Conservation (phyloP, 2,329 filamentous ascomycete genomes). For the Daldinia eschscholtzii region DNA sequence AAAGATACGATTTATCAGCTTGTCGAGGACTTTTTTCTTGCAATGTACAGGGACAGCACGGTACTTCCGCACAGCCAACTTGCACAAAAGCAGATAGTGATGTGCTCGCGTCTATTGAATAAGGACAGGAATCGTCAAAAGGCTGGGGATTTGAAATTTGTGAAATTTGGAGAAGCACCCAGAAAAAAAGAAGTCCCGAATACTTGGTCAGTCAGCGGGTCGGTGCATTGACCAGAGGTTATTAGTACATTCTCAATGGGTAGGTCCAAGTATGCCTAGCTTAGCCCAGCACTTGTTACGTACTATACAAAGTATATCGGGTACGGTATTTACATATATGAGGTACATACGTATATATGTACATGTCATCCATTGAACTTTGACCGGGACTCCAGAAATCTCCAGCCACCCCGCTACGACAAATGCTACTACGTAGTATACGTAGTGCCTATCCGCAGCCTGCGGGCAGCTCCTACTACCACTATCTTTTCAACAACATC, state of each 20-base stretch:
- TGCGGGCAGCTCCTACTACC: conserved; percentile 26
- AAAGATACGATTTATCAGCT: conserved; percentile 50
- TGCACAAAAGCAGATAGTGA: conserved; percentile 52
- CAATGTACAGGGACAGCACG: conserved; percentile 33
- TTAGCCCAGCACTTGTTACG: not conserved
- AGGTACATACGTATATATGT: not conserved
- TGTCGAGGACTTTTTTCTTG: conserved; percentile 23
- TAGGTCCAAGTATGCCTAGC: not conserved
- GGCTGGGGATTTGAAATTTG: conserved; percentile 51
- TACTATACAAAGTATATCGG: not conserved
- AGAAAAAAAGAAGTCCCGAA: conserved; percentile 42
- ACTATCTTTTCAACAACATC: conserved; percentile 8
- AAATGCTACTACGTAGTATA: conserved; percentile 20
- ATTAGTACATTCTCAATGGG: conserved; percentile 16
- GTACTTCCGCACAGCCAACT: conserved; percentile 41
- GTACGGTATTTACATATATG: not conserved
- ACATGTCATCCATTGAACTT: conserved; percentile 5
- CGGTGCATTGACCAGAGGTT: conserved; percentile 35
- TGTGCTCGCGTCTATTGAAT: conserved; percentile 43
- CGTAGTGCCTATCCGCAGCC: not conserved
- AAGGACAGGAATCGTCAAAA: conserved; percentile 49
- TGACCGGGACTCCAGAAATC: conserved; percentile 2
- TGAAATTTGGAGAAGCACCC: conserved; percentile 51
- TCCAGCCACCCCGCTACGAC: conserved; percentile 30
- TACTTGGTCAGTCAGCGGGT: conserved; percentile 44